Percentiles rank a stretch among this genome's conserved stretches.
Evolutionary conservation across 1,139 yeast genomes (phyloP).

Genomic region (Yamadazyma sp.): DNA sequence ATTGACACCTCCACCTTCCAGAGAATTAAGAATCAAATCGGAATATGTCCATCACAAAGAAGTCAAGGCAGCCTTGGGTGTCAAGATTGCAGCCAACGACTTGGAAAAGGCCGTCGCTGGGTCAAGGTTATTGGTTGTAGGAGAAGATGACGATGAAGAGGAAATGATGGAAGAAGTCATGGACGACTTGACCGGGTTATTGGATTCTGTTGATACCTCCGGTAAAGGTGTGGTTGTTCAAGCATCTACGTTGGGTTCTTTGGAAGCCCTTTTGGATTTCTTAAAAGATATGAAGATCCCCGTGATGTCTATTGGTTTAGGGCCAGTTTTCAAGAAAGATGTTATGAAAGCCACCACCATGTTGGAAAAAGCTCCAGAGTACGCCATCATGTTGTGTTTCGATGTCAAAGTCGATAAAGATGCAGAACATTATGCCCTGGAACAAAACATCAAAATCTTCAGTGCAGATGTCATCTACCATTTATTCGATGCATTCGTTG

Average conservation of each 20-base stretch:
- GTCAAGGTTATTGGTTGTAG: conserved; percentile 90
- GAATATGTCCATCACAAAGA: conserved; percentile 95
- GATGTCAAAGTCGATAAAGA: conserved; percentile 97
- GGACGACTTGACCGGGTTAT: conserved; percentile 94
- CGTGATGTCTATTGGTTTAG: conserved; percentile 96
- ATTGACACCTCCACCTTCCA: conserved; percentile 94
- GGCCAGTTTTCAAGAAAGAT: conserved; percentile 97
- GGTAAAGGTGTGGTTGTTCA: conserved; percentile 98
- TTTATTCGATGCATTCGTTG: conserved; percentile 91
- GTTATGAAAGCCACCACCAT: conserved; percentile 96
- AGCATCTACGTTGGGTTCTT: conserved; percentile 96
- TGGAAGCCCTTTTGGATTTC: conserved; percentile 96
- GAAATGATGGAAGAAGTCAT: conserved; percentile 97
- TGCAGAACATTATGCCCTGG: conserved; percentile 96
- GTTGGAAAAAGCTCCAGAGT: conserved; percentile 95
- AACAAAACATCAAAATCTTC: conserved; percentile 87
- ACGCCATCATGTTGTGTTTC: conserved; percentile 95
- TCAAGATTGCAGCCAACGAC: conserved; percentile 96
- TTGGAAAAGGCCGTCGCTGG: conserved; percentile 99
- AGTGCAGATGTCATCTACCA: conserved; percentile 96
- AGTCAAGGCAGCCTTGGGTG: conserved; percentile 98
- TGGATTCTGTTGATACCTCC: conserved; percentile 90
- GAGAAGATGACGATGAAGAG: conserved; percentile 97
- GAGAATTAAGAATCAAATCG: conserved; percentile 93
- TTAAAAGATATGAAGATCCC: conserved; percentile 98